These are phyloP conservation scores for Lecanicillium sp. DNA, from an alignment of 2,329 filamentous ascomycete species.

Conservation along the genomic window DNA sequence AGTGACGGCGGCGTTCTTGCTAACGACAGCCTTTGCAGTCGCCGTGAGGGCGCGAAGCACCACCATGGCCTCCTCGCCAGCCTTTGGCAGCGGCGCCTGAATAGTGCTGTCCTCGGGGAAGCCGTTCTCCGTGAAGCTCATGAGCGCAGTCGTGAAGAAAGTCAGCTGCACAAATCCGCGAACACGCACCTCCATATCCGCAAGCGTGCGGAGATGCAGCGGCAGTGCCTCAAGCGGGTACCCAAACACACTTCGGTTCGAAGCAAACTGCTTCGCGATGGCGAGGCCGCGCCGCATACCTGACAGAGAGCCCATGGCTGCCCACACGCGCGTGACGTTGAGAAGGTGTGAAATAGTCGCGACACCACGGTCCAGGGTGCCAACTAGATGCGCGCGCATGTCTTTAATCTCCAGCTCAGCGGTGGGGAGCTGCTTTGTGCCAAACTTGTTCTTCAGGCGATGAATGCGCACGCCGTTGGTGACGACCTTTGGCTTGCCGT, in stretches of 20 bases:
- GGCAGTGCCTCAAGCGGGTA: slow-evolving; percentile 16
- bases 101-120: background rate
- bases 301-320: slow-evolving; percentile 10
- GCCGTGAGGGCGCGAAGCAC: slow-evolving; percentile 13
- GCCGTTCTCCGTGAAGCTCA: slow-evolving; percentile 16
- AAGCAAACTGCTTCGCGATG: slow-evolving; percentile 13
- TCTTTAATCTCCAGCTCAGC: slow-evolving; percentile 15
- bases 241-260: slow-evolving; percentile 5
- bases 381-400: slow-evolving; percentile 13
- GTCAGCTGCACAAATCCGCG: slow-evolving; percentile 10
- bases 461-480: slow-evolving; percentile 16
- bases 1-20: slow-evolving; percentile 11
- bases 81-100: background rate
- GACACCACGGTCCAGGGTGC: slow-evolving; percentile 14
- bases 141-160: slow-evolving; percentile 13
- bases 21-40: slow-evolving; percentile 12
- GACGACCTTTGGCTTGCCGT: slow-evolving; percentile 8
- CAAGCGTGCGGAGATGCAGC: slow-evolving; percentile 14
- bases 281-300: slow-evolving; percentile 11
- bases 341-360: slow-evolving; percentile 15
- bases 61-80: slow-evolving; percentile 10
- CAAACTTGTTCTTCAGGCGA: slow-evolving; percentile 16
- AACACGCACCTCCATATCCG: slow-evolving; percentile 14
- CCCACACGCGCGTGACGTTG: slow-evolving; percentile 14
- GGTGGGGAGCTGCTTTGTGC: slow-evolving; percentile 16